A percentile compares a stretch with the other conserved stretches of the same genome.
Evolutionary conservation across 2,329 filamentous ascomycete genomes (phyloP).

Genomic region (Nectriaceae sp.): DNA sequence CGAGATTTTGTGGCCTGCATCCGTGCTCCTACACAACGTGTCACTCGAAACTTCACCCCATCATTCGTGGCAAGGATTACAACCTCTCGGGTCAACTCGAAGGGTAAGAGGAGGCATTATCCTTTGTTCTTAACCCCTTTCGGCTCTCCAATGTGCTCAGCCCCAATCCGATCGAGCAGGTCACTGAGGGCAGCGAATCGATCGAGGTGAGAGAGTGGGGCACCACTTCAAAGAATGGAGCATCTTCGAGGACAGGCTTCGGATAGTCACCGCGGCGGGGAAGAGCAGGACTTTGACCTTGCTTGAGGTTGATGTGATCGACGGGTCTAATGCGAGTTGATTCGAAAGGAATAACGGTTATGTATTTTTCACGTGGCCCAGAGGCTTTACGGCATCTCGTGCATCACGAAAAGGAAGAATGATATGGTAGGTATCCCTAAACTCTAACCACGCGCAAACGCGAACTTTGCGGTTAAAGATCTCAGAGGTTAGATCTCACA

Average conservation of each 20-base stretch:
- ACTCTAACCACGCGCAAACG: too few relatives aligned
- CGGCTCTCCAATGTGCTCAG: constrained; percentile 17
- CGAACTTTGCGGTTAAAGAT: too few relatives aligned
- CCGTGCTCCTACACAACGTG: too few relatives aligned
- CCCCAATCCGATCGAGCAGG: constrained; percentile 18
- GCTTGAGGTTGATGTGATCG: neutral
- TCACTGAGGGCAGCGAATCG: constrained; percentile 2
- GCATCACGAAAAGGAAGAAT: too few relatives aligned
- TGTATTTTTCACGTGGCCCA: too few relatives aligned
- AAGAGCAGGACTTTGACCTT: neutral
- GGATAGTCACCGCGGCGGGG: neutral
- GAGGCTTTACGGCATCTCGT: too few relatives aligned
- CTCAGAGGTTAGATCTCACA: too few relatives aligned
- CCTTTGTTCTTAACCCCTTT: constrained; percentile 13
- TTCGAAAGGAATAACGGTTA: too few relatives aligned
- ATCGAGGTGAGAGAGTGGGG: neutral
- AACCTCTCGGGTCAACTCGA: neutral
- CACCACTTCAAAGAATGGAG: constrained; percentile 1
- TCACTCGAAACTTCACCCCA: too few relatives aligned
- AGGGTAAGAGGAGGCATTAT: neutral
- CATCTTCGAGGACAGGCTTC: constrained; percentile 1
- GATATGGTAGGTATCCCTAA: too few relatives aligned
- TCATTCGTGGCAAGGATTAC: neutral
- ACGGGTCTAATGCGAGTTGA: neutral
- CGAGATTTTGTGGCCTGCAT: too few relatives aligned